Evolutionary conservation across 2,329 filamentous ascomycete genomes (phyloP), one percentile per base, ranked within the genome.

Genomic region (Ambrosiella xylebori): DNA sequence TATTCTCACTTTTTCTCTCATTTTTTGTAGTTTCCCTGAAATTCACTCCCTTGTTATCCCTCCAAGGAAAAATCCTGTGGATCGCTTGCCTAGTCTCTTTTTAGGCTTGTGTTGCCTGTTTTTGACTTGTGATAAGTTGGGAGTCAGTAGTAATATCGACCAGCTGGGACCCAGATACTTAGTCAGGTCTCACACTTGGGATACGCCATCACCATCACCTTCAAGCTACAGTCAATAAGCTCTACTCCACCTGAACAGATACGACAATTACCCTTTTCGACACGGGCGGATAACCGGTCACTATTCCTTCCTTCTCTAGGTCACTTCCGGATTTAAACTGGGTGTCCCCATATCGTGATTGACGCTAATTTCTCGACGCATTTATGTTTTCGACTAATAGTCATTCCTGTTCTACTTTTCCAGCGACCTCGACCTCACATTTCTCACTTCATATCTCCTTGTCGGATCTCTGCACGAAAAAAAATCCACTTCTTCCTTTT

Each of bases 101-200:
- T 52, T 57, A 27, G 44, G 55, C 55, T 57, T 57, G 11, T 39
- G 36, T 41, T 57, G 19, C 38, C 54, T 57, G 17, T 57, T 57
- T 57, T 39, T 57, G 41, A 15, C 44, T 47, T 47, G 6, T 47
- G 44, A 47, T 47, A 47, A 15, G 9, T n/a, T 15, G 19, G n/a
- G 27, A 27, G 27, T 27, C 27, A 27, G 27, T 27, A 27, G 27
- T 3, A 27, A 27, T 4, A 27, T 27, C 27, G 27, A 27, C 27
- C 27, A 27, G 27, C 27, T 3, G 27, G 27, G 27, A 27, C 27
- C 27, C 27, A 27, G 5, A 27, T 27, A 27, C 27, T 27, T 27
- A 27, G 27, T 27, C 27, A n/a, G 44, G 44, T 47, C n/a, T 47
- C 44, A 47, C n/a, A 47, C n/a, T 47, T 41, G 6, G 11, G 3